Evolutionary conservation across 2,329 filamentous ascomycete species (phyloP).

Genomic region (Monilinia vaccinii-corymbosi): DNA sequence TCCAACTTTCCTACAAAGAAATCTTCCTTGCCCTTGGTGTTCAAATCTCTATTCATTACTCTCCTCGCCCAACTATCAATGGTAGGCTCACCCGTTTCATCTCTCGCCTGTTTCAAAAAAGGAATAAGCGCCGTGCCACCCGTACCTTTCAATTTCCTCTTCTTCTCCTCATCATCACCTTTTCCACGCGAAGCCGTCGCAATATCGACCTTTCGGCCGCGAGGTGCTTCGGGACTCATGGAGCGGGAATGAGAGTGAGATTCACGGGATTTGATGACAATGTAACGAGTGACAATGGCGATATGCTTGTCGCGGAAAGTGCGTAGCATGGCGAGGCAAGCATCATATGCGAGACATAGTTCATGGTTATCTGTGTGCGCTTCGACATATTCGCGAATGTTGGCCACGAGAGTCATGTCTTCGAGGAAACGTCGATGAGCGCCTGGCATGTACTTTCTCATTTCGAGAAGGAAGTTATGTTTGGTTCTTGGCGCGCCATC

Average conservation of each 20-base stretch:
- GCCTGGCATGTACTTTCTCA: conserved; percentile 96
- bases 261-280: conserved; percentile 79
- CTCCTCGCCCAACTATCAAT: conserved; percentile 53
- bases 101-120: conserved; percentile 90
- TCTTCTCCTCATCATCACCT: conserved; percentile 32
- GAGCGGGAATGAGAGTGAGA: conserved; percentile 55
- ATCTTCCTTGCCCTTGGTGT: conserved; percentile 38
- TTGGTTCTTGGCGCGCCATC: conserved; percentile 42
- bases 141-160: conserved; percentile 69
- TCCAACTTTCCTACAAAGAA: conserved; percentile 49
- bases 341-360: conserved; percentile 77
- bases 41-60: conserved; percentile 30
- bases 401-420: conserved; percentile 69
- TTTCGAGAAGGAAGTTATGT: conserved; percentile 92
- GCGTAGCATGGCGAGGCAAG: conserved; percentile 69
- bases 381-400: conserved; percentile 78
- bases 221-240: conserved; percentile 40
- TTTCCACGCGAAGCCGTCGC: conserved; percentile 42
- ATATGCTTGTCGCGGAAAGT: conserved; percentile 73
- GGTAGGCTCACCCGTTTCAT: conserved; percentile 90
- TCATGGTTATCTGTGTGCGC: conserved; percentile 49
- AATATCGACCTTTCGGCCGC: conserved; percentile 48
- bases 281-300: conserved; percentile 90
- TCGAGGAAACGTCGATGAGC: conserved; percentile 82
- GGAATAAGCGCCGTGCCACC: conserved; percentile 91